phyloP scores from a whole-genome alignment of 2,329 filamentous ascomycete species.

The Malbranchea zuffiana region DNA sequence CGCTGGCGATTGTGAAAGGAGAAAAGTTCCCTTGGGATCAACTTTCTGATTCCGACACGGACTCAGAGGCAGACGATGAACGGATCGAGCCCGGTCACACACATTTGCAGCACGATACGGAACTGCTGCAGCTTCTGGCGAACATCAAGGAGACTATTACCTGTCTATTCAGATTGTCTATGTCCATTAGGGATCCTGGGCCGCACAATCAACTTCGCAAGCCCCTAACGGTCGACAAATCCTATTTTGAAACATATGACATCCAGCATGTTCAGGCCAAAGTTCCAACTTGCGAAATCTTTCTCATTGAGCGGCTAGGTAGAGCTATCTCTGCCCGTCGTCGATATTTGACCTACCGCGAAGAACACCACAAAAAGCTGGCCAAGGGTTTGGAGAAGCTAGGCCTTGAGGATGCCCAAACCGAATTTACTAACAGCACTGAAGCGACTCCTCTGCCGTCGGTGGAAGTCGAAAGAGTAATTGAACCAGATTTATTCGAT shows the following conservation, averaged over 20 bases:
- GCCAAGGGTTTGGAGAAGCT: constrained; percentile 21
- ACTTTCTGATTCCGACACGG: neutral
- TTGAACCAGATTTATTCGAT: too few relatives aligned
- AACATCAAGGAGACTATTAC: constrained; percentile 18
- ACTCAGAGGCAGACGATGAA: constrained; percentile 4
- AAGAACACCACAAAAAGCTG: constrained; percentile 23
- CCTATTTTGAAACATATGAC: constrained; percentile 10
- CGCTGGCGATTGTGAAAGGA: neutral
- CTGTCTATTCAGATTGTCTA: constrained; percentile 27
- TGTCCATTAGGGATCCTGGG: constrained; percentile 28
- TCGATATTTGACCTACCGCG: constrained; percentile 30
- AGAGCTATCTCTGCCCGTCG: constrained; percentile 26
- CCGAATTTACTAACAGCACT: neutral
- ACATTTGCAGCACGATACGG: neutral
- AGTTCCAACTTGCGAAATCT: constrained; percentile 17
- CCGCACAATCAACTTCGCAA: constrained; percentile 24
- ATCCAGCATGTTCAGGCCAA: constrained; percentile 22
- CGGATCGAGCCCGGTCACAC: neutral
- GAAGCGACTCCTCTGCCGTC: neutral
- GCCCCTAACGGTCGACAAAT: constrained; percentile 6
- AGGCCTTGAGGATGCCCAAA: constrained; percentile 13
- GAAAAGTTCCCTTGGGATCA: neutral
- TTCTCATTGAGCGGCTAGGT: constrained; percentile 21
- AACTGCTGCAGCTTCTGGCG: constrained; percentile 1
- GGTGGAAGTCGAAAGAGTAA: neutral